A percentile compares a stretch with the other conserved stretches of the same genome.
Evolutionary conservation across 179 eudicot genomes (phyloP).

Genomic region (Beta macrorhiza): DNA sequence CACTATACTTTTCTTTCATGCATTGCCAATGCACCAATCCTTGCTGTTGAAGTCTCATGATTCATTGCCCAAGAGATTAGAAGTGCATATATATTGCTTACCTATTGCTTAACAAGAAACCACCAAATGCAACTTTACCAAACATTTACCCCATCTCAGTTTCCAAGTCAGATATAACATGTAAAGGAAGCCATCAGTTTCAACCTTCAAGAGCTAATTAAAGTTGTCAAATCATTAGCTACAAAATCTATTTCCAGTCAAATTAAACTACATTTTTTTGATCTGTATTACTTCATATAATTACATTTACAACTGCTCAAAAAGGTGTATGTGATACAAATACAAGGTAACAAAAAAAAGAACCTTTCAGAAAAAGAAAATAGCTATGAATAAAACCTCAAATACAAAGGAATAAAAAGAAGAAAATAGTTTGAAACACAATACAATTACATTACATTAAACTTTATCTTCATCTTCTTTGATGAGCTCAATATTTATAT

Average conservation of each 20-base stretch:
- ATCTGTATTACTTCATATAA: constrained; percentile 4
- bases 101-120: constrained; percentile 18
- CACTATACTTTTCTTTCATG: background rate
- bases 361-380: background rate
- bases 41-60: constrained; percentile 6
- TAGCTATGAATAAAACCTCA: background rate
- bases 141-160: background rate
- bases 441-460: constrained; percentile 27
- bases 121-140: constrained; percentile 11
- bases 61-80: background rate
- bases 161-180: background rate
- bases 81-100: background rate
- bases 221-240: background rate
- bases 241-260: background rate
- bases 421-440: background rate
- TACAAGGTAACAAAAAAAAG: background rate
- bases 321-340: constrained; percentile 18
- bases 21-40: background rate
- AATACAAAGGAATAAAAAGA: background rate
- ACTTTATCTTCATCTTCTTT: constrained; percentile 30
- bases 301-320: constrained; percentile 20
- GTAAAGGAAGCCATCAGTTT: background rate
- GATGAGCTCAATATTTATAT: constrained; percentile 3
- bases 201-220: background rate
- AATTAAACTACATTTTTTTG: background rate